phyloP scores from a whole-genome alignment of 2,329 filamentous ascomycete genomes.

The Zarea fungicola region DNA sequence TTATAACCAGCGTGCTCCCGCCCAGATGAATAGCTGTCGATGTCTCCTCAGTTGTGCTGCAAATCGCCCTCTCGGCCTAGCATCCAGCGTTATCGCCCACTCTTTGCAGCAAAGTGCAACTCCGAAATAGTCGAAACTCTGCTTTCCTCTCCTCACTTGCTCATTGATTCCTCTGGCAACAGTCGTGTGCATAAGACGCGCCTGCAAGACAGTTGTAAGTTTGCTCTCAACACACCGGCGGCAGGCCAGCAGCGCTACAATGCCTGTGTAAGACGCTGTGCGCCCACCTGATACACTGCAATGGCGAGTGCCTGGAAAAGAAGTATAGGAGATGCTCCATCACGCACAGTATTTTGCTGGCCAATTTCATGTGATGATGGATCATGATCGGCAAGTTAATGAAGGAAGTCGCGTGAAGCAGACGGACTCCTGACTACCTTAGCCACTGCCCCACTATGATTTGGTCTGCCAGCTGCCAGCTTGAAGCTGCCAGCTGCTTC shows the following conservation, averaged over 20 bases:
- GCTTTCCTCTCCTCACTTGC: not conserved
- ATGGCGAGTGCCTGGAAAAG: not conserved
- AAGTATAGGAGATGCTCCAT: not conserved
- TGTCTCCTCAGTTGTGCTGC: not conserved
- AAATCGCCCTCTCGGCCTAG: not conserved
- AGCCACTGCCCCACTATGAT: conserved; percentile 9
- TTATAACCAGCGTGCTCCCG: conserved; percentile 5
- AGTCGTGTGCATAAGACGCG: not conserved
- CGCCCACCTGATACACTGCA: conserved; percentile 9
- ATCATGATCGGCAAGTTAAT: not conserved
- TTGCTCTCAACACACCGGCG: conserved; percentile 2
- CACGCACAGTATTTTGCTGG: no score
- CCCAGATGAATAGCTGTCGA: not conserved
- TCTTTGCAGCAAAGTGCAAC: no score
- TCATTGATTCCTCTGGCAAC: not conserved
- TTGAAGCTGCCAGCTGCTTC: not conserved
- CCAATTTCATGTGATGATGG: no score
- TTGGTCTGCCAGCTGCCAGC: not conserved
- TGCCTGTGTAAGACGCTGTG: conserved; percentile 10
- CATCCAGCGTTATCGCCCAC: no score
- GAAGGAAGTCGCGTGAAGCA: conserved; percentile 8
- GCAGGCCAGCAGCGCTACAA: not conserved
- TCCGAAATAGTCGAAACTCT: no score
- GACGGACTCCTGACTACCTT: conserved; percentile 5
- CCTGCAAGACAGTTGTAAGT: conserved; percentile 6